These are phyloP conservation scores for Chaetomium olivaceum DNA, from an alignment of 2,329 filamentous ascomycete species.

Conservation along the genomic window DNA sequence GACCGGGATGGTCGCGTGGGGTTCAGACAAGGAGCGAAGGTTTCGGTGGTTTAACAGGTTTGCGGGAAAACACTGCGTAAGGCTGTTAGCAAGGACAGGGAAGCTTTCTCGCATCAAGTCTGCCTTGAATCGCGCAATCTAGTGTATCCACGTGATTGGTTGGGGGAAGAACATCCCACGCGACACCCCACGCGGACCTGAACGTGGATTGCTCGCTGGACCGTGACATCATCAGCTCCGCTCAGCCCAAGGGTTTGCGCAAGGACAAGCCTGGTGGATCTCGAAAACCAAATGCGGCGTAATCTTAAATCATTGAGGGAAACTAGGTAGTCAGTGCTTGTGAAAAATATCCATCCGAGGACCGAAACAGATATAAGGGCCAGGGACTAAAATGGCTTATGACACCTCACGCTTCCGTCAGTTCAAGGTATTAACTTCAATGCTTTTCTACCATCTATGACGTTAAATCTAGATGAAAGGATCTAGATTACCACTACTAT, in stretches of 20 bases:
- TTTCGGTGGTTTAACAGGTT: conserved; percentile 1
- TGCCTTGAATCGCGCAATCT: conserved; percentile 25
- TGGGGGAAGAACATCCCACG: background rate
- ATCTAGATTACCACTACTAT: too few relatives aligned
- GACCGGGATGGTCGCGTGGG: conserved; percentile 2
- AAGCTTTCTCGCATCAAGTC: conserved; percentile 16
- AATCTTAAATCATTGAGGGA: too few relatives aligned
- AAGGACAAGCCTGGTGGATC: background rate
- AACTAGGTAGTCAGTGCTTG: too few relatives aligned
- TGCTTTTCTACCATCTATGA: too few relatives aligned
- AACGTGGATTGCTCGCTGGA: conserved; percentile 5
- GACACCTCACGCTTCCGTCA: too few relatives aligned
- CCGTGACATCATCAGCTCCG: conserved; percentile 15
- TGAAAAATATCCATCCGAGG: background rate
- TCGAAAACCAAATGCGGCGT: background rate
- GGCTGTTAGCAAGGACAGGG: background rate
- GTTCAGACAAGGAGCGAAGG: background rate
- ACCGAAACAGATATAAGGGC: too few relatives aligned
- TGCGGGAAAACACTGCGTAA: background rate
- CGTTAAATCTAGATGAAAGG: too few relatives aligned
- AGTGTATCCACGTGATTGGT: conserved; percentile 18
- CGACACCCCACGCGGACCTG: conserved; percentile 13
- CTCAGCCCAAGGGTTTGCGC: background rate
- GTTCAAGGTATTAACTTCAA: too few relatives aligned
- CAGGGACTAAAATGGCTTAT: too few relatives aligned